Base-by-base conservation (phyloP, 331 rosid genomes). In the Stylosanthes scabra region DNA sequence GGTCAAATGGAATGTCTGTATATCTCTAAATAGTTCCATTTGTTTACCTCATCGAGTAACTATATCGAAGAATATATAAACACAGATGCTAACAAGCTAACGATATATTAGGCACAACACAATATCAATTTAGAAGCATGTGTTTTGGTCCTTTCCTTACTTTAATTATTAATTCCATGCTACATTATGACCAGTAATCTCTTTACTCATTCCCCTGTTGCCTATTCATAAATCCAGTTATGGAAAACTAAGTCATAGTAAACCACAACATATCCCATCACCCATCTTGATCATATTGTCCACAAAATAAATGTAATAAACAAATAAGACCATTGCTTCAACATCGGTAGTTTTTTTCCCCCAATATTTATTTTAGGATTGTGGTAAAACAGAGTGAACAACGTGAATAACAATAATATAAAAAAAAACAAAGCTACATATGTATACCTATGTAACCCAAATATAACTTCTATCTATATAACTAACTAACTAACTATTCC, bases 341-440 rank as follows among this genome's bases (percentile, higher is more conserved):
- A 55, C n/a, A 20, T 3, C 47, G 52, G 9, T 74, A 41, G 56
- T 63, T 11, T 42, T 14, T 15, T 45, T 45, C 45, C 2, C 25
- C 41, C 31, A 54, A n/a, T n/a, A n/a, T 47, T 82, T 40, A 41
- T 69, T 47, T 82, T 40, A 41, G 74, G 52, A 49, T 62, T 55
- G 74, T 70, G 46, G 7, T 14, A 46, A 82, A 73, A 61, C 41
- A 49, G 6, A 8, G 28, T 13, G 49, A 41, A 60, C 8, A 31
- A 61, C 13, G 10, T 20, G 42, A 6, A 6, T 12, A 72, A 15
- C 40, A 9, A 49, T 12, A 12, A 9, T 13, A 49, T 13, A 2
- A 13, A 72, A 49, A 47, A 11, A 67, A 52, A 59, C 44, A 64
- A 8, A 29, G 47, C n/a, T 60, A 5, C 10, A 52, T 59, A 7